Percentiles rank a stretch among this genome's conserved stretches.
phyloP scores from a whole-genome alignment of 768 basidiomycete species.

The Pleurotus tuber-regium region DNA sequence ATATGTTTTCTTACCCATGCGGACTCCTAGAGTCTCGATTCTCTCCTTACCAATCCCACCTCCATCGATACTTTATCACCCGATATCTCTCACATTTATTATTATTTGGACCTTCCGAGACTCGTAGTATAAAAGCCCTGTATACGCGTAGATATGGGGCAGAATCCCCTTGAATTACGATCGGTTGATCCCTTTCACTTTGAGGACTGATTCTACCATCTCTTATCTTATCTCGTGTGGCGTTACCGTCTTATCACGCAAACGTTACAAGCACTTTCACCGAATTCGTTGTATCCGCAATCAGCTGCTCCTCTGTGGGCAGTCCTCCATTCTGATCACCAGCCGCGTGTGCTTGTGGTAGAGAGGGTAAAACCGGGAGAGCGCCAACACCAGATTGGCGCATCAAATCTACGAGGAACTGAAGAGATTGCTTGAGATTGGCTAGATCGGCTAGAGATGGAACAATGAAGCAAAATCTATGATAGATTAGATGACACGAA shows the following conservation, averaged over 20 bases:
- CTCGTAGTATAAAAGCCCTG: too few relatives aligned
- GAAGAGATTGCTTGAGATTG: slow-evolving; percentile 49
- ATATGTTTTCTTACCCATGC: too few relatives aligned
- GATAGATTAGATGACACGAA: slow-evolving; percentile 21
- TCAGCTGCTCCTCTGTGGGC: slow-evolving; percentile 37
- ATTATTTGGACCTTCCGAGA: too few relatives aligned
- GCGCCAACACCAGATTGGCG: slow-evolving; percentile 65
- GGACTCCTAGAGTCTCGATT: too few relatives aligned
- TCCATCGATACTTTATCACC: too few relatives aligned
- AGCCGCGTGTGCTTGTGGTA: not conserved
- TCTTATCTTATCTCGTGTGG: not conserved
- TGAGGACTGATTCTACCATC: not conserved
- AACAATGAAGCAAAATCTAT: not conserved
- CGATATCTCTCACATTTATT: too few relatives aligned
- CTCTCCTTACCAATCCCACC: too few relatives aligned
- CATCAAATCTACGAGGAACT: slow-evolving; percentile 44
- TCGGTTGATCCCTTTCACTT: not conserved
- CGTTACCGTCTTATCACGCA: not conserved
- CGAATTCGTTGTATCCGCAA: slow-evolving; percentile 31
- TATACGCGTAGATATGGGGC: too few relatives aligned
- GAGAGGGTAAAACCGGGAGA: slow-evolving; percentile 43
- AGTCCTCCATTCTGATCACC: slow-evolving; percentile 14
- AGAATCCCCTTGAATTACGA: not conserved
- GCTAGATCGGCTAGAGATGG: slow-evolving; percentile 36
- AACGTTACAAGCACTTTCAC: slow-evolving; percentile 23